Evolutionary conservation across 495 filamentous ascomycete species (phyloP), one percentile per base, ranked within the genome.

Genomic region (Daldinia loculata): DNA sequence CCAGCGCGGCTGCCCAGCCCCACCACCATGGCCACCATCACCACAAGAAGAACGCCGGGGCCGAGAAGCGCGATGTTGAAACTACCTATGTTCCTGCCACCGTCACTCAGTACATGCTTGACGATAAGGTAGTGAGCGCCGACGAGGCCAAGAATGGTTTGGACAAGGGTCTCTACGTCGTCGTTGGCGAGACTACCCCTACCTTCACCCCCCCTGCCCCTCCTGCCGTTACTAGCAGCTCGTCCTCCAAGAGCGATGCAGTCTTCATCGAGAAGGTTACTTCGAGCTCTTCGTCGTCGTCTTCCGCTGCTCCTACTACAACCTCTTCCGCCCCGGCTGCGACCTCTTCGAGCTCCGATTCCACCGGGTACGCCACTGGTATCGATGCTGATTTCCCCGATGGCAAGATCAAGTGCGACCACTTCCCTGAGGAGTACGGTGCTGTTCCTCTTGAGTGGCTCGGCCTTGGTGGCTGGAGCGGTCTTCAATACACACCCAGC

Each of bases 371-470:
- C 19, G 87, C 83, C 62, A 84, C 76, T 0, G 90, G 89, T 29
- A 63, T 95, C 43, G 84, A 90, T 74, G 77, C 80, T 6, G 83
- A 89, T 4, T 98, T 98, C 86, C 93, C 92, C 11, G 88, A 90
- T 80, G 93, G 92, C 56, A 81, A 90, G 70, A 61, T 94, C 34
- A 80, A 84, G 68, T 99, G 95, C 80, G 74, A 76, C 56, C 75
- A 81, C 0, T 95, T 98, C 83, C 96, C 96, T 26, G 89, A 89
- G 11, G 84, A 88, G 0, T 98, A 97, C 74, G 95, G 95, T 75
- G 90, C 96, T 1, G 74, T 97, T 22, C 43, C 86, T 60, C 80
- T 96, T 24, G 72, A 84, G 50, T 97, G 91, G 85, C 81, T 91
- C 6, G 84, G 84, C 24, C 81, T 92, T 14, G 86, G 84, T 58